Conservation (phyloP, 2,329 filamentous ascomycete genomes). For the Fusarium lateritium region DNA sequence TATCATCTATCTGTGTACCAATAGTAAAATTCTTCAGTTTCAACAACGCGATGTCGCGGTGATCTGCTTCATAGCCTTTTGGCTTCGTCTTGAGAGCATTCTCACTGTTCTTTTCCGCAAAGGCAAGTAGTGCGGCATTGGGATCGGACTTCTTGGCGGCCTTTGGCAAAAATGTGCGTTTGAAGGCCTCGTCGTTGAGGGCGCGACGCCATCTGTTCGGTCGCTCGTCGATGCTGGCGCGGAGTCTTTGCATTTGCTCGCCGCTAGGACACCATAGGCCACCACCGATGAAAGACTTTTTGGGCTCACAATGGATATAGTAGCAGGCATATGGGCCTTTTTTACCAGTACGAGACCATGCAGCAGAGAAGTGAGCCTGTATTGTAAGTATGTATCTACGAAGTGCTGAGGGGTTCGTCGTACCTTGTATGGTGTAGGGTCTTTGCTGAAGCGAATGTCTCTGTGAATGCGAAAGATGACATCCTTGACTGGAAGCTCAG, state of each 20-base stretch:
- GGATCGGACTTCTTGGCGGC: constrained; percentile 52
- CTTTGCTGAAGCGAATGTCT: constrained; percentile 86
- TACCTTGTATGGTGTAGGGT: constrained; percentile 91
- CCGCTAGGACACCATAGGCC: constrained; percentile 87
- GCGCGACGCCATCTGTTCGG: constrained; percentile 78
- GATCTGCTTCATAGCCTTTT: constrained; percentile 83
- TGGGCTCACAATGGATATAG: constrained; percentile 86
- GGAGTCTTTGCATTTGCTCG: constrained; percentile 74
- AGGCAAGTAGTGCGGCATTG: constrained; percentile 76
- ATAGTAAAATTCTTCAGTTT: constrained; percentile 86
- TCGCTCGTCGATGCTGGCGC: constrained; percentile 81
- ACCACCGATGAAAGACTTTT: constrained; percentile 80
- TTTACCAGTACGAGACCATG: constrained; percentile 88
- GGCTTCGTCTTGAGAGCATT: constrained; percentile 88
- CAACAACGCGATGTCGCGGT: constrained; percentile 84
- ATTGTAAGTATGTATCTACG: constrained; percentile 2
- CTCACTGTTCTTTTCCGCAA: constrained; percentile 77
- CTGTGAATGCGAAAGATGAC: constrained; percentile 90
- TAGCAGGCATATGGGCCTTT: constrained; percentile 92
- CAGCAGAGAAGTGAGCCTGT: constrained; percentile 85
- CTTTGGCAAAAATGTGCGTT: constrained; percentile 73
- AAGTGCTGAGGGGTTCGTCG: constrained; percentile 29
- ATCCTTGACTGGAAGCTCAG: constrained; percentile 88
- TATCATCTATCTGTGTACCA: constrained; percentile 75
- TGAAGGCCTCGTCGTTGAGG: constrained; percentile 73